These are phyloP conservation scores for Chaetomium strumarium DNA, from an alignment of 2,329 filamentous ascomycete genomes.

Conservation along the genomic window DNA sequence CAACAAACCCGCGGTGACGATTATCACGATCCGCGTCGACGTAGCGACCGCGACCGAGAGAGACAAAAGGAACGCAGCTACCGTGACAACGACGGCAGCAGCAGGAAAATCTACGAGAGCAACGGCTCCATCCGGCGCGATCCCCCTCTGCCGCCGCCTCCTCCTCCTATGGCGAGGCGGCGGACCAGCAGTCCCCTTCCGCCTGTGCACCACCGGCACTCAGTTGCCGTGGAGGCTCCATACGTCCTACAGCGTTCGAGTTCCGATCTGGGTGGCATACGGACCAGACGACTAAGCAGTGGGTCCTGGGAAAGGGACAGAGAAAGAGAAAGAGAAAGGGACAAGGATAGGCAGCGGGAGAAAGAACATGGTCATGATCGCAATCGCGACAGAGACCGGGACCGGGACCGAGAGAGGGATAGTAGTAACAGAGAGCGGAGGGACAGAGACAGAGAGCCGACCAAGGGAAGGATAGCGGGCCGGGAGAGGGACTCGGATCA, in stretches of 20 bases:
- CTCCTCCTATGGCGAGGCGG: background rate
- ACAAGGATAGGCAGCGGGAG: background rate
- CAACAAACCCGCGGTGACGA: background rate
- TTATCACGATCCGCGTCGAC: background rate
- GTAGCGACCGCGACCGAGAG: background rate
- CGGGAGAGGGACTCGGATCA: conserved; percentile 1
- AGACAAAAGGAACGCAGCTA: background rate
- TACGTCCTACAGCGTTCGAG: background rate
- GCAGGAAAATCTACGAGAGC: conserved; percentile 1
- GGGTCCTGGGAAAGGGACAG: background rate
- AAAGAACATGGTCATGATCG: too few species aligned
- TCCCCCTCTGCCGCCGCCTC: background rate
- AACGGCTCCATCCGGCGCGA: conserved; percentile 1
- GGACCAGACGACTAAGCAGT: background rate
- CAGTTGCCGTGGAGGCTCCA: background rate
- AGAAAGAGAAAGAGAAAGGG: background rate
- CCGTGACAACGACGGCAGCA: background rate
- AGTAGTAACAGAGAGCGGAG: background rate
- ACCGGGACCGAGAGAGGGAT: conserved; percentile 2
- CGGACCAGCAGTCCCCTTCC: background rate
- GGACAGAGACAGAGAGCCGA: background rate
- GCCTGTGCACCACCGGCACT: background rate
- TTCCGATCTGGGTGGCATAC: background rate
- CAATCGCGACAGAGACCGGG: background rate
- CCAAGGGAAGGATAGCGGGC: background rate